Percentiles rank a stretch among this genome's conserved stretches.
These are phyloP conservation scores for Solanum sejunctum DNA, from an alignment of 257 asterid species.

Conservation along the genomic window DNA sequence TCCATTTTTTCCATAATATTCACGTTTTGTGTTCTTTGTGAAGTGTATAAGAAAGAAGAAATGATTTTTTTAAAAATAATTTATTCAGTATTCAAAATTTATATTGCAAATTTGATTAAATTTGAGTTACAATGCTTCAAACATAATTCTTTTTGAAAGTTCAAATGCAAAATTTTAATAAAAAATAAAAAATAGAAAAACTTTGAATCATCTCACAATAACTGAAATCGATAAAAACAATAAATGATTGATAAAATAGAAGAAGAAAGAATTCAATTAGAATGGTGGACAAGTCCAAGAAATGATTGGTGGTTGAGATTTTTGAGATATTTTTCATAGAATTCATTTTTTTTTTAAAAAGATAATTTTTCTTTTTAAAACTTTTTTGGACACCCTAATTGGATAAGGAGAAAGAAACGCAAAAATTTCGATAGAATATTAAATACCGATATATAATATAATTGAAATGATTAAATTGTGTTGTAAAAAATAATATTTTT, in stretches of 20 bases:
- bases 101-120: no score
- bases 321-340: slow-evolving; percentile 5
- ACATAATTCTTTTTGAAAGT: neutral
- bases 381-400: neutral
- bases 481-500: neutral
- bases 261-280: neutral
- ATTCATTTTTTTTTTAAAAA: neutral
- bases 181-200: no score
- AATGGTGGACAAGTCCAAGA: neutral
- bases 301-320: neutral
- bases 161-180: neutral
- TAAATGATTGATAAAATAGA: neutral
- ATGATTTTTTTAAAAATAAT: neutral
- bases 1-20: neutral
- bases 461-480: neutral
- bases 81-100: neutral
- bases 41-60: no score
- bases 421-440: neutral
- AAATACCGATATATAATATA: neutral
- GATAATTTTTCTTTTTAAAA: neutral
- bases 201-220: neutral
- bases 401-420: neutral
- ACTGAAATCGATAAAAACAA: neutral
- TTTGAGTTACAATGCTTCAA: no score
- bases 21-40: neutral